These are phyloP conservation scores for Lactarius trivialis DNA, from an alignment of 768 basidiomycete genomes.

Conservation along the genomic window DNA sequence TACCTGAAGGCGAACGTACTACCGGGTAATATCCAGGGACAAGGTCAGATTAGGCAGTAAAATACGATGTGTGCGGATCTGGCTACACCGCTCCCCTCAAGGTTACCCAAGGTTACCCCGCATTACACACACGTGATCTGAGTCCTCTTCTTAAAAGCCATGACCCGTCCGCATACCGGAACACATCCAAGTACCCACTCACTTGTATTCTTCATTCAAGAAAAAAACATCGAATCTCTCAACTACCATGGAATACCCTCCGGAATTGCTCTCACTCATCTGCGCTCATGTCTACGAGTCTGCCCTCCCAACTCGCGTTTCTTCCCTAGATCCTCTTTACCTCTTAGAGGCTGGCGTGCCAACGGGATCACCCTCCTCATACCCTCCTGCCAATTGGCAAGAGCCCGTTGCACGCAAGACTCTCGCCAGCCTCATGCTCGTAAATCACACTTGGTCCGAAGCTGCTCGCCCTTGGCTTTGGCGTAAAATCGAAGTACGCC, in stretches of 20 bases:
- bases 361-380: constrained; percentile 63
- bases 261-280: constrained; percentile 66
- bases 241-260: constrained; percentile 46
- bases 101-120: not conserved
- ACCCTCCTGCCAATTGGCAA: constrained; percentile 63
- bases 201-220: not conserved
- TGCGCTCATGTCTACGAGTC: constrained; percentile 66
- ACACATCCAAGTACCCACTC: not conserved
- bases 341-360: constrained; percentile 39
- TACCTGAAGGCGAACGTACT: not conserved
- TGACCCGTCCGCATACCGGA: not conserved
- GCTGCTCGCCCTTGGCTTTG: constrained; percentile 89
- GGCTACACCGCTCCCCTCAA: not conserved
- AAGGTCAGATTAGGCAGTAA: not conserved
- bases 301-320: constrained; percentile 45
- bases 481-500: constrained; percentile 74
- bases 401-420: constrained; percentile 61
- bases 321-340: constrained; percentile 69
- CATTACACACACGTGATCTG: constrained; percentile 10
- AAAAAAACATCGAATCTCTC: constrained; percentile 3
- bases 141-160: constrained; percentile 10
- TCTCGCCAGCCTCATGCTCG: constrained; percentile 65
- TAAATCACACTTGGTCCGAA: constrained; percentile 69
- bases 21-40: not conserved
- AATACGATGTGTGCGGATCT: not conserved